Conservation (phyloP, 2,329 filamentous ascomycete species). For the Xylariales sp. region DNA sequence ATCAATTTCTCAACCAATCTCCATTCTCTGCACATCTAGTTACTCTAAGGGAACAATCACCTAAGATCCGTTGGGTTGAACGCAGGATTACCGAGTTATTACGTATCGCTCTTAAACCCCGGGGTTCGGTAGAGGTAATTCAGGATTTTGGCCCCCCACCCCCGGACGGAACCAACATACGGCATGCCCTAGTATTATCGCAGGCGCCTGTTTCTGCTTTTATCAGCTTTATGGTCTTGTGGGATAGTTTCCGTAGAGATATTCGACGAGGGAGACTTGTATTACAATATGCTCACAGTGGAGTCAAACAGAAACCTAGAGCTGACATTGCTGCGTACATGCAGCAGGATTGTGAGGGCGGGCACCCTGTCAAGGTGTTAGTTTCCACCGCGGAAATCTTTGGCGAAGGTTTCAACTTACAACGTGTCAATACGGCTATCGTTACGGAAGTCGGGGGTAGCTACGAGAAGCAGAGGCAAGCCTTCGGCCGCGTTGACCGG, state of each 20-base stretch:
- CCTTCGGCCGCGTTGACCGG: not conserved
- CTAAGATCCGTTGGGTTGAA: not conserved
- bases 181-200: not conserved
- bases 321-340: not conserved
- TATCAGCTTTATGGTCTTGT: not conserved
- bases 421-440: constrained; percentile 8
- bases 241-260: not conserved
- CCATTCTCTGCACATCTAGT: not conserved
- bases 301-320: not conserved
- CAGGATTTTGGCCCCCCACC: not conserved
- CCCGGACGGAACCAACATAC: not conserved
- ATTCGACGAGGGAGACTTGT: not conserved
- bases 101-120: too few species aligned
- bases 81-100: not conserved
- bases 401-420: constrained; percentile 8
- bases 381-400: not conserved
- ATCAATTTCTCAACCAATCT: not conserved
- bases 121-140: too few species aligned
- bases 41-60: not conserved
- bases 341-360: not conserved
- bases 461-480: not conserved
- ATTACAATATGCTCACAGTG: not conserved
- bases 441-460: not conserved
- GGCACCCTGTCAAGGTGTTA: not conserved
- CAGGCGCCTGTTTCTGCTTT: not conserved